A percentile compares a stretch with the other conserved stretches of the same genome.
These are phyloP conservation scores for Sordariomycetes sp. DNA, from an alignment of 2,329 filamentous ascomycete species.

Conservation along the genomic window DNA sequence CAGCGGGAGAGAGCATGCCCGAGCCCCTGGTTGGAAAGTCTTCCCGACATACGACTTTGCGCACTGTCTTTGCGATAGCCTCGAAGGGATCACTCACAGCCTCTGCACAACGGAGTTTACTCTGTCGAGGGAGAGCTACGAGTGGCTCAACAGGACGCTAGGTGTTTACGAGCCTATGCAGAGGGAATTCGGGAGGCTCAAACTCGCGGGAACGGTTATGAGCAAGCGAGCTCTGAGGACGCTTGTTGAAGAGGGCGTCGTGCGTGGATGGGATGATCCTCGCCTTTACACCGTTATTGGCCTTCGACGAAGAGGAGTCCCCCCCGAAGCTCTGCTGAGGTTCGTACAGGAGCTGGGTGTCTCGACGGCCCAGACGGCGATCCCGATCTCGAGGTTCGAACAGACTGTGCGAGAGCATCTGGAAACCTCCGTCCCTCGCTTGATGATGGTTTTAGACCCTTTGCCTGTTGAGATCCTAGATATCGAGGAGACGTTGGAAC, in stretches of 20 bases:
- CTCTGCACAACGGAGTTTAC: slow-evolving; percentile 92
- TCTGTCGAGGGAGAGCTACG: slow-evolving; percentile 76
- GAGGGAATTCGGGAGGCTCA: slow-evolving; percentile 61
- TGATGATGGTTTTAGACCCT: slow-evolving; percentile 85
- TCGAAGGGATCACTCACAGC: slow-evolving; percentile 86
- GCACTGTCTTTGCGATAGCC: slow-evolving; percentile 84
- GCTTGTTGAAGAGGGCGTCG: slow-evolving; percentile 67
- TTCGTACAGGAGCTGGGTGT: slow-evolving; percentile 91
- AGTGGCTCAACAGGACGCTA: slow-evolving; percentile 76
- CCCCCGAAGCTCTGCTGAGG: slow-evolving; percentile 77
- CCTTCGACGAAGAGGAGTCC: slow-evolving; percentile 74
- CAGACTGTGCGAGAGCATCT: slow-evolving; percentile 78
- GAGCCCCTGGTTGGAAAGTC: slow-evolving; percentile 47
- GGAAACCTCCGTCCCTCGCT: slow-evolving; percentile 75
- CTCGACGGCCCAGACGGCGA: slow-evolving; percentile 70
- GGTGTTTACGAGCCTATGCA: slow-evolving; percentile 91
- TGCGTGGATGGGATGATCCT: slow-evolving; percentile 86
- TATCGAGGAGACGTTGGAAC: slow-evolving; percentile 68
- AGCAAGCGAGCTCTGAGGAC: slow-evolving; percentile 79
- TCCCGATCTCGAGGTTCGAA: slow-evolving; percentile 77
- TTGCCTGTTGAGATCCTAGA: slow-evolving; percentile 77
- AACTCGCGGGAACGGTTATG: slow-evolving; percentile 75
- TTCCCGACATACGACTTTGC: slow-evolving; percentile 65
- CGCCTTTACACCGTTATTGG: slow-evolving; percentile 81
- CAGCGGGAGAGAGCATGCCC: slow-evolving; percentile 59